Percentiles rank a stretch among this genome's conserved stretches.
Evolutionary conservation across 768 basidiomycete species (phyloP).

Genomic region (Suillus occidentalis): DNA sequence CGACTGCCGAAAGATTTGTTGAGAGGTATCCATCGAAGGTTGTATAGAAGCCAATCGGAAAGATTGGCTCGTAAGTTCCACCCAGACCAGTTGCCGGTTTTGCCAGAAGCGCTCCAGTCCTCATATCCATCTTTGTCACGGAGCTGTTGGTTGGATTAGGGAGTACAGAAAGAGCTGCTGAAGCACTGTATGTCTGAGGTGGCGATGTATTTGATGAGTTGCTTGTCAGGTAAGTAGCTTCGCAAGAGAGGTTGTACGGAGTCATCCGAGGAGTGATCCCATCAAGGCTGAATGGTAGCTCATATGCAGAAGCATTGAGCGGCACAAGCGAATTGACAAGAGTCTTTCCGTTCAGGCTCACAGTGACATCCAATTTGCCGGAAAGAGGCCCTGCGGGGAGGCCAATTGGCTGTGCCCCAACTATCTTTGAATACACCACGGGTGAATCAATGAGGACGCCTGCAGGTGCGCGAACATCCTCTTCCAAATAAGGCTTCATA

Average conservation of each 20-base stretch:
- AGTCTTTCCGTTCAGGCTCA: slow-evolving; percentile 44
- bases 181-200: slow-evolving; percentile 45
- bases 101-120: slow-evolving; percentile 57
- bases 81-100: slow-evolving; percentile 50
- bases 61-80: slow-evolving; percentile 51
- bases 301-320: slow-evolving; percentile 50
- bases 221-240: slow-evolving; percentile 33
- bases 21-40: slow-evolving; percentile 35
- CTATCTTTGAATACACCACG: slow-evolving; percentile 47
- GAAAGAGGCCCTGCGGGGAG: slow-evolving; percentile 20
- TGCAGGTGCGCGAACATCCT: slow-evolving; percentile 44
- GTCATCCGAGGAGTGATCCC: slow-evolving; percentile 42
- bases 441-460: slow-evolving; percentile 55
- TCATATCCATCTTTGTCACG: slow-evolving; percentile 64
- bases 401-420: slow-evolving; percentile 45
- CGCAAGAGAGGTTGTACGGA: slow-evolving; percentile 31
- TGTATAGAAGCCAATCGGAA: slow-evolving; percentile 46
- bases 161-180: slow-evolving; percentile 47
- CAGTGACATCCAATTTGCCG: slow-evolving; percentile 38
- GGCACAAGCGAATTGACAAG: slow-evolving; percentile 47
- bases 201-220: slow-evolving; percentile 27
- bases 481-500: slow-evolving; percentile 59
- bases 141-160: slow-evolving; percentile 51
- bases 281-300: slow-evolving; percentile 49
- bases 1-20: slow-evolving; percentile 24